A percentile compares a stretch with the other conserved stretches of the same genome.
Conservation (phyloP, 805 yeast species). For the Candida awuae region DNA sequence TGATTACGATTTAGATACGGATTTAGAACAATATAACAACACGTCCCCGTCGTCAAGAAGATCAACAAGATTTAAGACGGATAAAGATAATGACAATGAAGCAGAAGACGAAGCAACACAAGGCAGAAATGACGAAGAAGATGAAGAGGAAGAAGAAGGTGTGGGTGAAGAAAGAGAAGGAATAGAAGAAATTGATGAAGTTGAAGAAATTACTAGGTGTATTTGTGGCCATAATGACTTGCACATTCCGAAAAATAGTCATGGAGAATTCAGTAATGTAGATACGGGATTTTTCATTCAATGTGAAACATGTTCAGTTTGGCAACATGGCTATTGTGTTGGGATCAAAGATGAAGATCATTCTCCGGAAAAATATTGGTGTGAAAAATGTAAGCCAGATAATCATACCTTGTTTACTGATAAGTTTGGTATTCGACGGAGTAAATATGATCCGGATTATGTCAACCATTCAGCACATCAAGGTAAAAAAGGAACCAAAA, state of each 20-base stretch:
- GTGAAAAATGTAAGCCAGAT: constrained; percentile 86
- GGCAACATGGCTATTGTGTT: constrained; percentile 98
- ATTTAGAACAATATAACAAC: constrained; percentile 1
- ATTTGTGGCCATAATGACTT: constrained; percentile 45
- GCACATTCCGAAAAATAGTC: constrained; percentile 24
- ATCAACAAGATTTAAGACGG: constrained; percentile 4
- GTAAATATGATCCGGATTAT: constrained; percentile 37
- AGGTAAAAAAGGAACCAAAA: constrained; percentile 11
- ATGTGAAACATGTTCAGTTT: constrained; percentile 84
- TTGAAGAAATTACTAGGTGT: constrained; percentile 46
- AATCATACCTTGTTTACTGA: constrained; percentile 52
- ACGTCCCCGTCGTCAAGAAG: background rate
- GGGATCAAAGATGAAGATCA: constrained; percentile 67
- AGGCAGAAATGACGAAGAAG: constrained; percentile 19
- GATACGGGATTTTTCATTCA: constrained; percentile 65
- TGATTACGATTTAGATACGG: constrained; percentile 13
- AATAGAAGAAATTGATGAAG: constrained; percentile 23
- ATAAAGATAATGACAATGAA: constrained; percentile 2
- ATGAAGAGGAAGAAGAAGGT: constrained; percentile 12
- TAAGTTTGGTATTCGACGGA: constrained; percentile 39
- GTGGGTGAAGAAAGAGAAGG: constrained; percentile 16
- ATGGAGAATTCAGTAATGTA: constrained; percentile 31
- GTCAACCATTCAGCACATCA: constrained; percentile 15
- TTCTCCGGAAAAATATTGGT: constrained; percentile 91
- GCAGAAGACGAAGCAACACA: constrained; percentile 9